Evolutionary conservation across 2,329 filamentous ascomycete genomes (phyloP), one percentile per base, ranked within the genome.

Genomic region (Ceratocystis lukuohia): DNA sequence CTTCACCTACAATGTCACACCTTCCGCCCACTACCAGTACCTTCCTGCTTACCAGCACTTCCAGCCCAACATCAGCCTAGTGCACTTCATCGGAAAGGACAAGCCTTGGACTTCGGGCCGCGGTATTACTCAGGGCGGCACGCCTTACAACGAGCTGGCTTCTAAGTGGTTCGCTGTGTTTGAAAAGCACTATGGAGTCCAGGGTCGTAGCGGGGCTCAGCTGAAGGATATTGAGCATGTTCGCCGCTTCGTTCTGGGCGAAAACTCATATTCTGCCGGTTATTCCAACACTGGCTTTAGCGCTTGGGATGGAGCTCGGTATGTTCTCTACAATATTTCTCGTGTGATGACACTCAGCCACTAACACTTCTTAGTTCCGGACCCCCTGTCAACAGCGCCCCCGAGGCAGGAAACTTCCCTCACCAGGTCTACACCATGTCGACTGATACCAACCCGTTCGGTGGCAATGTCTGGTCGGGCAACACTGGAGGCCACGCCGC

Each of bases 1-100:
- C 76, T 99, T 99, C 77, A 88, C 87, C 63, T 99, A 97, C 80
- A 99, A 99, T 75, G 94, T 94, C 75, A 99, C 94, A 0, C 94
- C 94, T 0, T 96, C 90, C 69, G 92, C 88, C 28, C 91, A 96
- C 75, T 99, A 99, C 78, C 94, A 99, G 77, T 99, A 97, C 76
- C 82, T 96, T 66, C 94, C 94, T 12, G 94, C 94, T 64, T 99
- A 96, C 76, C 85, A 86, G 70, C 91, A 97, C 79, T 96, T 95
- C 75, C 89, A 95, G 76, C 88, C 88, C 61, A 88, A 85, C 71
- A 96, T 99, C 72, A 92, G 83, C 73, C 83, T 95, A 79, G 87
- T 96, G 30, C 94, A 99, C 77, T 99, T 96, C 76, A 97, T 99
- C 72, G 94, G 94, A 53, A 77, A 86, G 67, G 82, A 89, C 66